Conservation (phyloP, 192 early-diverging fungal species). For the Coemansia sp. region DNA sequence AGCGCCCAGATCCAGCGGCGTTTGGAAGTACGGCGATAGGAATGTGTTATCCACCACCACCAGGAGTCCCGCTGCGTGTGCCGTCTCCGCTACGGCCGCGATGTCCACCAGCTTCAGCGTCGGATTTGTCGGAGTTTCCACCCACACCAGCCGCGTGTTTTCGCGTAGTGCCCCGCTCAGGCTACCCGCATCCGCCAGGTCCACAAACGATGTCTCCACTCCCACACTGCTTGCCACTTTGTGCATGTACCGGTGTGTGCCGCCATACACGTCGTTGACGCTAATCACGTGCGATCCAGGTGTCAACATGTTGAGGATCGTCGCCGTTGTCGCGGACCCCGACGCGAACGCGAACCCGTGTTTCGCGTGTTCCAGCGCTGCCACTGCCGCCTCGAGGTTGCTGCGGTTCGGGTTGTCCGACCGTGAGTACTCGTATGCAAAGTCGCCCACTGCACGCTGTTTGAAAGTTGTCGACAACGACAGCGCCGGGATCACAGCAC, state of each 20-base stretch:
- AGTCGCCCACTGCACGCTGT: conserved; percentile 88
- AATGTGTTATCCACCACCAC: conserved; percentile 88
- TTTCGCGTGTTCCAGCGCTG: conserved; percentile 87
- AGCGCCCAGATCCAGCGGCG: conserved; percentile 87
- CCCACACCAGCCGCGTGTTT: conserved; percentile 81
- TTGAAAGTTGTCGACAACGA: conserved; percentile 96
- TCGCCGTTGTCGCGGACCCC: conserved; percentile 82
- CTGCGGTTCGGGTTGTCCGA: conserved; percentile 77
- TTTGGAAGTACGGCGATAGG: conserved; percentile 85
- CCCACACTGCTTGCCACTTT: conserved; percentile 71
- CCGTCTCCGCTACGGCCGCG: conserved; percentile 61
- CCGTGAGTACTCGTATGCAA: conserved; percentile 84
- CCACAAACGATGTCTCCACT: conserved; percentile 75
- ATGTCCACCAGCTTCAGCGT: conserved; percentile 82
- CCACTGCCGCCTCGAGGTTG: conserved; percentile 81
- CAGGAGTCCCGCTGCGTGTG: conserved; percentile 63
- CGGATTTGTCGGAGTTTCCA: conserved; percentile 88
- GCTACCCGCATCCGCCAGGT: conserved; percentile 67
- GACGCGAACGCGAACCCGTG: conserved; percentile 82
- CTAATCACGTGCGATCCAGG: conserved; percentile 75
- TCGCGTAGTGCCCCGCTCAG: conserved; percentile 62
- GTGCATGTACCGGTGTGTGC: conserved; percentile 85
- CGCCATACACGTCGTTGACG: conserved; percentile 90
- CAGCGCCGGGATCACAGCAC: conserved; percentile 96
- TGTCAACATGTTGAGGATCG: conserved; percentile 68